Conservation (phyloP, 129 eudicot species). For the Solidago caesia region DNA sequence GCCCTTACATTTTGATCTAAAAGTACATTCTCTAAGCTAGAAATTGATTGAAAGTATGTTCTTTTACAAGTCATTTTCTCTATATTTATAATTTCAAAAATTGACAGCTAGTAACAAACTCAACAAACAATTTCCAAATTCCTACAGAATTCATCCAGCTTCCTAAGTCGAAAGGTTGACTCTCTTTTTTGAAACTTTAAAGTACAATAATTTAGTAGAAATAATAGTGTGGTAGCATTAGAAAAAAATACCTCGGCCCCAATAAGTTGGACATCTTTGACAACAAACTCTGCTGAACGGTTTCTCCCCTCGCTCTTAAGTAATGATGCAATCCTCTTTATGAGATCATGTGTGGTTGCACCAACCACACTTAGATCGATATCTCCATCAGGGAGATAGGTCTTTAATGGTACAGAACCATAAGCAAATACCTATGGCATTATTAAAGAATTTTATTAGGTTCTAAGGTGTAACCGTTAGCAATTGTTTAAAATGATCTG, state of each 20-base stretch:
- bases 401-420: conserved; percentile 92
- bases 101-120: neutral
- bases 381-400: conserved; percentile 99
- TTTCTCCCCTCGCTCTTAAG: conserved; percentile 65
- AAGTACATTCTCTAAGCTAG: neutral
- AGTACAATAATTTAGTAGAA: neutral
- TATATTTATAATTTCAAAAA: neutral
- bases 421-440: conserved; percentile 67
- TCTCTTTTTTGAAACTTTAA: neutral
- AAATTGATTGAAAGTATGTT: neutral
- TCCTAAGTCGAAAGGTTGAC: neutral
- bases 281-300: conserved; percentile 49
- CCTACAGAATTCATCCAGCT: neutral
- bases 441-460: neutral
- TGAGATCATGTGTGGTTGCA: conserved; percentile 59
- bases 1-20: neutral
- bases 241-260: conserved; percentile 72
- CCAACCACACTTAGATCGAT: conserved; percentile 83
- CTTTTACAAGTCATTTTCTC: neutral
- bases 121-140: neutral
- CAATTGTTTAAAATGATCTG: neutral
- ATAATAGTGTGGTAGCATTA: neutral
- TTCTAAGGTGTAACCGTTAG: no score
- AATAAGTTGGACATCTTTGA: conserved; percentile 81
- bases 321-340: conserved; percentile 50